Evolutionary conservation across 352 stramenopile species (phyloP).

Genomic region (Globisporangium radiosum): DNA sequence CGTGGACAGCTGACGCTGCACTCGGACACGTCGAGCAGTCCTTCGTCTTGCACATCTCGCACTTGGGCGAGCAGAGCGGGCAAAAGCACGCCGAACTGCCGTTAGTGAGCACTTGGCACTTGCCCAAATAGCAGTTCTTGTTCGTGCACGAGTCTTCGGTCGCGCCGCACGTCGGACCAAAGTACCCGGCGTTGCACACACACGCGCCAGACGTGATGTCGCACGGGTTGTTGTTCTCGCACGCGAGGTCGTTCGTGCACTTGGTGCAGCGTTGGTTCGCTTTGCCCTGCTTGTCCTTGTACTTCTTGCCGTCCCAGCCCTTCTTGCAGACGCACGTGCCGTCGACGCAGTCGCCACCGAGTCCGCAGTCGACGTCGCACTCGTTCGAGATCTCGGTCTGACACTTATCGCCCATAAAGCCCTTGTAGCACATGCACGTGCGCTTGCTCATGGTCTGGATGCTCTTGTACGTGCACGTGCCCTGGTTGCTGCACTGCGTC

Average conservation of each 20-base stretch:
- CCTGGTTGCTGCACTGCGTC: conserved; percentile 55
- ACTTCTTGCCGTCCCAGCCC: conserved; percentile 26
- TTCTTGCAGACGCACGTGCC: conserved; percentile 26
- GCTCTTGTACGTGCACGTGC: conserved; percentile 60
- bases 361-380: conserved; percentile 30
- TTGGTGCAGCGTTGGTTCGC: conserved; percentile 24
- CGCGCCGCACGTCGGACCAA: conserved; percentile 22
- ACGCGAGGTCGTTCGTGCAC: conserved; percentile 30
- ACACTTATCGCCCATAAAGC: conserved; percentile 23
- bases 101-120: conserved; percentile 14
- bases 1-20: conserved; percentile 4
- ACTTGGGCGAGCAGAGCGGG: conserved; percentile 11
- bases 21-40: conserved; percentile 18
- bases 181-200: conserved; percentile 25
- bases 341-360: conserved; percentile 27
- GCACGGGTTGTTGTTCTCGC: conserved; percentile 26
- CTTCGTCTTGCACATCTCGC: conserved; percentile 15
- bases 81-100: conserved; percentile 22
- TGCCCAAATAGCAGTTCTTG: conserved; percentile 17
- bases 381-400: conserved; percentile 17
- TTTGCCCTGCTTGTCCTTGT: conserved; percentile 22
- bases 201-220: conserved; percentile 18
- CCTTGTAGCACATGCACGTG: conserved; percentile 45
- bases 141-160: conserved; percentile 21
- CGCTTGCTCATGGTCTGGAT: conserved; percentile 49